Percentiles rank a stretch among this genome's conserved stretches.
Evolutionary conservation across 192 early-diverging fungal genomes (phyloP).

Genomic region (Podila clonocystis): DNA sequence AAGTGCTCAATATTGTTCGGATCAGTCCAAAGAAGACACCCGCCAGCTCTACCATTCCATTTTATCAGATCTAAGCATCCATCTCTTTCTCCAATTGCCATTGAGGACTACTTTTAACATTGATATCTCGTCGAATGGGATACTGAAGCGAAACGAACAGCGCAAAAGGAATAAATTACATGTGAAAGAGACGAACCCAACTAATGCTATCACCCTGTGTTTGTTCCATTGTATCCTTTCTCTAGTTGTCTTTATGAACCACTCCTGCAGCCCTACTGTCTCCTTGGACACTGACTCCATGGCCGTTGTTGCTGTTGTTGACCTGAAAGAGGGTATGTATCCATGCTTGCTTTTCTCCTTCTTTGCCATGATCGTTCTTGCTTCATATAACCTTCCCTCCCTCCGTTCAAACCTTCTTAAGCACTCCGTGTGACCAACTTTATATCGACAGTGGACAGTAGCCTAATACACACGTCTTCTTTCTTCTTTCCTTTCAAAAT

Average conservation of each 20-base stretch:
- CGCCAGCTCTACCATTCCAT: not conserved
- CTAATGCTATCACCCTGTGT: not conserved
- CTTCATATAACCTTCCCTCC: not conserved
- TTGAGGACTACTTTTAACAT: too few species aligned
- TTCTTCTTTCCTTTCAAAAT: not conserved
- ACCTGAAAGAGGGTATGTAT: conserved; percentile 54
- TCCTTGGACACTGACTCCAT: conserved; percentile 54
- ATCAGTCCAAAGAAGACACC: not conserved
- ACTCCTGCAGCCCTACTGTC: conserved; percentile 59
- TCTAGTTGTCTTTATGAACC: conserved; percentile 60
- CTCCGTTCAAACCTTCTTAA: too few species aligned
- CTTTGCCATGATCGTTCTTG: not conserved
- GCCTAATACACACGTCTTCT: not conserved
- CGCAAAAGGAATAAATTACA: not conserved
- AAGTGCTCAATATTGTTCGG: too few species aligned
- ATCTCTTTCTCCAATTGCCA: too few species aligned
- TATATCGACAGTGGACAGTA: not conserved
- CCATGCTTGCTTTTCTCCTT: not conserved
- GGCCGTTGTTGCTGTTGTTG: conserved; percentile 55
- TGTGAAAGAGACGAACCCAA: not conserved
- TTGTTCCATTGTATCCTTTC: not conserved
- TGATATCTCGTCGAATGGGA: too few species aligned
- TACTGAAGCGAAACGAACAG: too few species aligned
- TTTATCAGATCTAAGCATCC: conserved; percentile 36
- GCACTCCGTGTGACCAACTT: too few species aligned